Conservation (phyloP, 2,329 filamentous ascomycete species). For the Bimuria novae-zelandiae region DNA sequence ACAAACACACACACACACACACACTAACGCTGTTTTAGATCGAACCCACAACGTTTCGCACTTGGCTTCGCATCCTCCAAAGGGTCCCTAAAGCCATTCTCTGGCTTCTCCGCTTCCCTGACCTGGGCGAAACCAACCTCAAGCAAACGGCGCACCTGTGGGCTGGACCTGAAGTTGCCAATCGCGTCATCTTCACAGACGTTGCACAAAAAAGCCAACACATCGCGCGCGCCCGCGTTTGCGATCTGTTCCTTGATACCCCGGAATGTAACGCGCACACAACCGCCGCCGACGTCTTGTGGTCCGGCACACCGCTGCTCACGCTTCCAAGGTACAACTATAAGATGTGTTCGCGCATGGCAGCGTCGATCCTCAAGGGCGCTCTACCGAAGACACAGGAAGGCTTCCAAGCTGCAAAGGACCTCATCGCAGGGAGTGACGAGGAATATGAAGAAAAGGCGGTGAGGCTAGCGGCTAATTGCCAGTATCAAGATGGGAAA, state of each 20-base stretch:
- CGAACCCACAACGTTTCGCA: slow-evolving; percentile 93
- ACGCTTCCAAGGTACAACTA: slow-evolving; percentile 91
- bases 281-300: slow-evolving; percentile 92
- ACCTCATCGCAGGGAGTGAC: slow-evolving; percentile 79
- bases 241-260: slow-evolving; percentile 94
- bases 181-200: slow-evolving; percentile 90
- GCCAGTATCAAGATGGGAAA: slow-evolving; percentile 38
- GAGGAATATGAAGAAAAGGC: slow-evolving; percentile 76
- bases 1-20: too few relatives aligned
- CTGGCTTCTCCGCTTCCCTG: slow-evolving; percentile 96
- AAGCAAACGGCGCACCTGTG: slow-evolving; percentile 78
- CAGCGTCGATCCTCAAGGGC: slow-evolving; percentile 88
- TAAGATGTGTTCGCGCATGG: slow-evolving; percentile 99
- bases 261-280: slow-evolving; percentile 98
- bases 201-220: slow-evolving; percentile 94
- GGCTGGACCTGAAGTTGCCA: slow-evolving; percentile 84
- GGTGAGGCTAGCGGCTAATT: slow-evolving; percentile 39
- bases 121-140: slow-evolving; percentile 86
- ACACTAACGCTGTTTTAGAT: slow-evolving; percentile 64
- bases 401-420: slow-evolving; percentile 69
- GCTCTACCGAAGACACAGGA: slow-evolving; percentile 74
- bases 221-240: slow-evolving; percentile 87
- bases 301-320: slow-evolving; percentile 91
- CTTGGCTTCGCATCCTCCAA: slow-evolving; percentile 89
- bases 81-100: slow-evolving; percentile 84